Evolutionary conservation across 1,139 yeast species (phyloP), one percentile per base, ranked within the genome.

Genomic region (Yamadazyma kanchanaburiensis): DNA sequence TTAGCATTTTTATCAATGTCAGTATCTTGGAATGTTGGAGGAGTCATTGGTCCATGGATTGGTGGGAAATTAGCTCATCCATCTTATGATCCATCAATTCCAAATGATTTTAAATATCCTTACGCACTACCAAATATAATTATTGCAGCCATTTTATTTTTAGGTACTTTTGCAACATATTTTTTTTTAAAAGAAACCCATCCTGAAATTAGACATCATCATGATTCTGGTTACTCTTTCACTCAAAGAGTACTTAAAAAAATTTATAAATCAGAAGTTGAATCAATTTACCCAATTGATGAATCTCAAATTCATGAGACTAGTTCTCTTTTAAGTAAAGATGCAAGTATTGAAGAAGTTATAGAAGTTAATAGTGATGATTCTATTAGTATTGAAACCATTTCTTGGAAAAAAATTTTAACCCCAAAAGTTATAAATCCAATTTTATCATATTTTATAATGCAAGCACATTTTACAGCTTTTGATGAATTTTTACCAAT

Each of bases 181-280:
- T 60, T 79, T 30, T 76, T 77, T 42, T 52, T 79, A 26, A 80
- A 77, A 45, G 86, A 79, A 49, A 74, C 84, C 1, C 78, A 74
- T 45, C 70, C 62, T 10, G 49, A 51, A 20, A 55, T 54, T 30
- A 63, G 80, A 80, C 2, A 47, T 75, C 6, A 73, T 63, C 20
- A 27, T 71, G 15, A 81, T 80, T 10, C 77, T 74, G 40, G 44
- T 8, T 18, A 18, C 20, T 10, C 10, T 7, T 18, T 18, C 9
- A 18, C 10, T 8, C 10, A 8, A 7, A 10, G 20, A 18, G 9
- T 10, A 7, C 9, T 7, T 8, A 18, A 18, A 7, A 18, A 10
- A 18, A 10, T 8, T 10, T 7, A 18, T 10, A 18, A 18, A 18
- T 7, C 20, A 18, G 20, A 18, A 8, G 10, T 7, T 10, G 20